Evolutionary conservation across 1,284 basidiomycete species (phyloP), one percentile per base, ranked within the genome.

Genomic region (Exsudoporus floridanus): DNA sequence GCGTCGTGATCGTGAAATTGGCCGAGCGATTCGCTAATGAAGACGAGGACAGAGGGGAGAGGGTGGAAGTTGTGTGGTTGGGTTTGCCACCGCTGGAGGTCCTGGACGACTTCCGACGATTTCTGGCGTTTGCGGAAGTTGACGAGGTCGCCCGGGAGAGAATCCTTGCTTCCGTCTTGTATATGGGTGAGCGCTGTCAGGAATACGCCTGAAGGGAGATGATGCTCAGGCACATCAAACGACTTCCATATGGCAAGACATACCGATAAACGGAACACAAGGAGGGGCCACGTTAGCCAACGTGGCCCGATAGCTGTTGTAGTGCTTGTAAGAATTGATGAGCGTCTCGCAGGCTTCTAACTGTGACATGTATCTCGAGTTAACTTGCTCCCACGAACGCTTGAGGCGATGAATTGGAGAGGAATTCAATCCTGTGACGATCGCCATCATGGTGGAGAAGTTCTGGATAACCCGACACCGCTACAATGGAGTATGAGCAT

Each of bases 251-350:
- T 12, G 16, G 19, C 12, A 27, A 19, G 8, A 74, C 81, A 38
- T 62, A 86, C 86, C 89, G 14, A 93, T 78, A 73, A 92, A 93
- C 2, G 90, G 91, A 2, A 93, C 88, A 60, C 89, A 91, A 35
- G 90, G 90, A 4, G 88, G 87, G 27, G 82, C 79, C 49, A 89
- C 80, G 28, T 76, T 78, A 50, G 83, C 82, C 52, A 93, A 73
- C 42, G 79, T 76, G 41, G 80, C 76, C 47, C 86, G 83, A 69
- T 91, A 92, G 51, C 78, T 83, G 35, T 81, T 80, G 72, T 90
- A 92, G 62, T 91, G 92, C 70, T 85, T 86, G 57, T 78, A 81
- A n/a, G 83, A 79, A 63, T 86, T 82, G 61, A 90, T 78, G 23
- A 81, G 80, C 48, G 73, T 72, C 60, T 89, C 85, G 54, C 79